A percentile compares a stretch with the other conserved stretches of the same genome.
Conservation (phyloP, 345 rosid species). For the Kandelia obovata region DNA sequence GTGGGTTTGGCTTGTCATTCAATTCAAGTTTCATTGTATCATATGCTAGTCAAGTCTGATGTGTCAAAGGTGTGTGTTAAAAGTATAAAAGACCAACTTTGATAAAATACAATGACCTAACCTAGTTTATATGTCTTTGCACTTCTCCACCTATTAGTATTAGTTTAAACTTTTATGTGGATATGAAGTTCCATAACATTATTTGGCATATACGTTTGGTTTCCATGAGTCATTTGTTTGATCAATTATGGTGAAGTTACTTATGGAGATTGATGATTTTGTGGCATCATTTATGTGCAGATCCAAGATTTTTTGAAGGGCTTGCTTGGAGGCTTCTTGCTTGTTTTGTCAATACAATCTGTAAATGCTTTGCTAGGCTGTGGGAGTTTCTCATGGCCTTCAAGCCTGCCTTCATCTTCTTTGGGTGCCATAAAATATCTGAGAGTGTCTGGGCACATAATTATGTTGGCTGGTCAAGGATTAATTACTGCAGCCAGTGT, state of each 20-base stretch:
- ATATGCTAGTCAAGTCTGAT: no score
- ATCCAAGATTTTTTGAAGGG: constrained; percentile 50
- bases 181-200: no score
- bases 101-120: no score
- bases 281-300: constrained; percentile 39
- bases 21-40: no score
- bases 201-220: no score
- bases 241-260: neutral
- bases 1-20: no score
- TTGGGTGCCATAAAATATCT: constrained; percentile 40
- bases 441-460: constrained; percentile 40
- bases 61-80: no score
- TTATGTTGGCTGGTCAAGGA: constrained; percentile 50
- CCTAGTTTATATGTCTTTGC: neutral
- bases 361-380: constrained; percentile 60
- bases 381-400: constrained; percentile 59
- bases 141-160: neutral
- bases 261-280: neutral
- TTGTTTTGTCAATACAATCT: constrained; percentile 58
- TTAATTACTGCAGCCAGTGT: constrained; percentile 54
- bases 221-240: no score
- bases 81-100: no score
- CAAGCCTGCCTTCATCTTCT: constrained; percentile 45
- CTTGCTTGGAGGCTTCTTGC: constrained; percentile 59
- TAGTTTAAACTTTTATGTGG: no score